A percentile compares a stretch with the other conserved stretches of the same genome.
Conservation (phyloP, 208 protist genomes). For the Acanthamoeba lenticulata region DNA sequence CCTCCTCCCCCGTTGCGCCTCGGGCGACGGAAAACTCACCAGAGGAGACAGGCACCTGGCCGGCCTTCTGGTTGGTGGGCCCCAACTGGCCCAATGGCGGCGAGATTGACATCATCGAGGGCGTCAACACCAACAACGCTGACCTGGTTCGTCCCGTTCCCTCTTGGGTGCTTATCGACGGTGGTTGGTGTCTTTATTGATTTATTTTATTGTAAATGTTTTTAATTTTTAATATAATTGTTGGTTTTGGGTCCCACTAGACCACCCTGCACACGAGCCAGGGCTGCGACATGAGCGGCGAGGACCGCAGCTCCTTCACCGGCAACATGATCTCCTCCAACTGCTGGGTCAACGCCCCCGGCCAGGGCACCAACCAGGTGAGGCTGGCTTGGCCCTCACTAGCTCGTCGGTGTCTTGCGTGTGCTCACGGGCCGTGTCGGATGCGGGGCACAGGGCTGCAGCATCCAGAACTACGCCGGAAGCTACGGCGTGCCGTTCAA, state of each 20-base stretch:
- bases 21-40: too few relatives aligned
- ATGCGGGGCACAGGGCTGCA: conserved; percentile 26
- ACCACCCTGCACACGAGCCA: conserved; percentile 61
- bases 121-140: conserved; percentile 45
- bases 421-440: too few relatives aligned
- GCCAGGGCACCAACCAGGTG: background rate
- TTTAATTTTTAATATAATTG: too few relatives aligned
- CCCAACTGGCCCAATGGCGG: conserved; percentile 58
- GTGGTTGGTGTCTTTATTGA: too few relatives aligned
- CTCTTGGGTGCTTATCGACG: too few relatives aligned
- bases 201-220: too few relatives aligned
- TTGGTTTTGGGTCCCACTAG: too few relatives aligned
- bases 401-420: background rate
- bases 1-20: background rate
- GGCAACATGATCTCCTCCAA: background rate
- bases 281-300: conserved; percentile 32
- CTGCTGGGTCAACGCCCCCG: conserved; percentile 21
- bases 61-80: conserved; percentile 69
- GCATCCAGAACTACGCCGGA: background rate
- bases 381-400: too few relatives aligned
- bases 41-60: conserved; percentile 59
- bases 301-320: background rate
- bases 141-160: conserved; percentile 28
- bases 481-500: conserved; percentile 54
- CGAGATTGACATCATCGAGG: conserved; percentile 72